Conservation (phyloP, 2,329 filamentous ascomycete genomes). For the Didymella segeticola region DNA sequence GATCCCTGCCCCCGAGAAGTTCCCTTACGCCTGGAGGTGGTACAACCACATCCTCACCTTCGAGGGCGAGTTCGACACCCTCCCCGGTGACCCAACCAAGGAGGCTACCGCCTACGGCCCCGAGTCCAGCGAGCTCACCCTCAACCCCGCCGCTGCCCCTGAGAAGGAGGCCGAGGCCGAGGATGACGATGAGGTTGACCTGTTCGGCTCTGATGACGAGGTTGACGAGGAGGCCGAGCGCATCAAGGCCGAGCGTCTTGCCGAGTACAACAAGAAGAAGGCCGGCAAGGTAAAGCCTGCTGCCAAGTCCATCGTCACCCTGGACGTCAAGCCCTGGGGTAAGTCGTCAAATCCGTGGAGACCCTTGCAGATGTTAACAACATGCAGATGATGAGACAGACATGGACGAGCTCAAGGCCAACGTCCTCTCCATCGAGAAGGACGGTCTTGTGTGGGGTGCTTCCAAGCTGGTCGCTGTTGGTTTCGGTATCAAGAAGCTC, state of each 20-base stretch:
- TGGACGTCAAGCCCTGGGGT: conserved; percentile 99
- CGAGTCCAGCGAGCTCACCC: conserved; percentile 74
- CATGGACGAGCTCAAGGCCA: conserved; percentile 79
- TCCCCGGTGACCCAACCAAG: conserved; percentile 90
- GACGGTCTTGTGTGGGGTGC: conserved; percentile 97
- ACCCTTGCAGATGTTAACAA: conserved; percentile 27
- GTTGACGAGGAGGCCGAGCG: conserved; percentile 74
- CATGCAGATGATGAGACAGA: conserved; percentile 85
- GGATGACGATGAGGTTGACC: conserved; percentile 77
- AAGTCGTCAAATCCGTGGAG: conserved; percentile 49
- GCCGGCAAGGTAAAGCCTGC: conserved; percentile 86
- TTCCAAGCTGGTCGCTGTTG: conserved; percentile 86
- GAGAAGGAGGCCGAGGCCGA: conserved; percentile 63
- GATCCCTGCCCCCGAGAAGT: conserved; percentile 81
- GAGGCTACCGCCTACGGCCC: conserved; percentile 90
- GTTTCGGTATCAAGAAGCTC: conserved; percentile 98
- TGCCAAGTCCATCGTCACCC: conserved; percentile 94
- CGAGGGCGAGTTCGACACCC: conserved; percentile 88
- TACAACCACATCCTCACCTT: conserved; percentile 98
- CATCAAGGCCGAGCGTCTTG: conserved; percentile 87
- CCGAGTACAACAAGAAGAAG: conserved; percentile 97
- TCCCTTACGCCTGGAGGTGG: conserved; percentile 94
- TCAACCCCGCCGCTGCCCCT: conserved; percentile 87
- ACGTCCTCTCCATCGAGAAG: conserved; percentile 83
- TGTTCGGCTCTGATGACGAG: conserved; percentile 85